These are phyloP conservation scores for Jamesozyma gamospora DNA, from an alignment of 805 yeast species.

Conservation along the genomic window DNA sequence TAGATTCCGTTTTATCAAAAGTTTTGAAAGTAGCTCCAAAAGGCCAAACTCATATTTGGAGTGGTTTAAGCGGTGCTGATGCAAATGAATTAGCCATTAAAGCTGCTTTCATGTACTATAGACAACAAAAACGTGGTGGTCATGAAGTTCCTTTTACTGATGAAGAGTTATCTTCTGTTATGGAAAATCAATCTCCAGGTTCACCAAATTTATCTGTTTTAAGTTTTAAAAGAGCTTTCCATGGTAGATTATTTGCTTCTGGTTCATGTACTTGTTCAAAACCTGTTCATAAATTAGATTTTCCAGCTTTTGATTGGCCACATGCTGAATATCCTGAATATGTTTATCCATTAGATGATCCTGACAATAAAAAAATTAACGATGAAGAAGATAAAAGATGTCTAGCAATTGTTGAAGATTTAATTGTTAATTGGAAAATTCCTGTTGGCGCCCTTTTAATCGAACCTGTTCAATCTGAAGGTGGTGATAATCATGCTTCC, in stretches of 20 bases:
- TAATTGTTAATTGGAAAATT: conserved; percentile 53
- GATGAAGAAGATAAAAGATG: conserved; percentile 73
- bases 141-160: conserved; percentile 45
- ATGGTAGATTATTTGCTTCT: conserved; percentile 88
- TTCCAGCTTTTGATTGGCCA: conserved; percentile 96
- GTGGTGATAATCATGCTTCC: conserved; percentile 68
- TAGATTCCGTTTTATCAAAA: conserved; percentile 37
- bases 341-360: conserved; percentile 74
- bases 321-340: conserved; percentile 85
- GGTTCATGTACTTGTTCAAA: conserved; percentile 87
- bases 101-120: conserved; percentile 60
- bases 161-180: conserved; percentile 63
- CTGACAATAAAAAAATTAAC: conserved; percentile 52
- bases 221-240: conserved; percentile 85
- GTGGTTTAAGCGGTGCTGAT: conserved; percentile 57
- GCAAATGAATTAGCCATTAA: conserved; percentile 65
- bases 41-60: conserved; percentile 51
- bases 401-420: conserved; percentile 60
- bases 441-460: conserved; percentile 85
- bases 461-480: conserved; percentile 79
- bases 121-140: conserved; percentile 55
- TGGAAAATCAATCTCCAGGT: conserved; percentile 81
- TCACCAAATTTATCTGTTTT: conserved; percentile 77
- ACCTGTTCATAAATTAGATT: conserved; percentile 85
- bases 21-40: conserved; percentile 56